Conservation (phyloP, 129 eudicot species). For the Tagetes patula region DNA sequence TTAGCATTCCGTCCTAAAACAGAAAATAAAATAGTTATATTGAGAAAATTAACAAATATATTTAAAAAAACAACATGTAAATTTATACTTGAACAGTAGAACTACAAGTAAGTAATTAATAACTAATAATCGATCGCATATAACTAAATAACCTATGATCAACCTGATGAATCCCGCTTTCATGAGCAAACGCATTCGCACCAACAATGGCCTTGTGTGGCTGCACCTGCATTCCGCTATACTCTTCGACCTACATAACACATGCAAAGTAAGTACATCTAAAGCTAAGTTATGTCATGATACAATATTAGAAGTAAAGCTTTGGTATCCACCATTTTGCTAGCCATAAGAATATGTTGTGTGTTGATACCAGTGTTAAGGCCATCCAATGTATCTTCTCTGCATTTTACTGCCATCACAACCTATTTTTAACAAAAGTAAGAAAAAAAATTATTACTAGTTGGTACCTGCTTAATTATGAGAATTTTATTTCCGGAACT, state of each 20-base stretch:
- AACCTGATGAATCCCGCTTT: constrained; percentile 92
- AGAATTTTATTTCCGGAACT: no score
- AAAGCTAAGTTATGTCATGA: neutral
- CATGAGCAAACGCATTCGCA: constrained; percentile 97
- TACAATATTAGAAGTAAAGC: neutral
- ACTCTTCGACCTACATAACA: constrained; percentile 72
- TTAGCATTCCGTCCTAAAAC: constrained; percentile 70
- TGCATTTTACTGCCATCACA: constrained; percentile 72
- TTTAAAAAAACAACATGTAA: no score
- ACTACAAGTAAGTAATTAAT: no score
- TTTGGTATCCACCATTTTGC: constrained; percentile 64
- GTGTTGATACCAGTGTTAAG: constrained; percentile 74
- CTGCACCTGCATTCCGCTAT: constrained; percentile 78
- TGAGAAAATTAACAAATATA: no score
- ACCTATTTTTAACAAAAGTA: constrained; percentile 39
- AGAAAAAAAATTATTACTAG: no score
- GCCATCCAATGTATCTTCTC: constrained; percentile 60
- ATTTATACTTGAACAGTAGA: no score
- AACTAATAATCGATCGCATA: no score
- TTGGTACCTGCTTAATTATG: no score
- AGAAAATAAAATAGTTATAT: no score
- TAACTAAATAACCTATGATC: no score
- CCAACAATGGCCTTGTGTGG: constrained; percentile 98
- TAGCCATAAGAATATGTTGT: constrained; percentile 61
- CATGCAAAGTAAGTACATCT: neutral